Percentiles rank a stretch among this genome's conserved stretches.
Evolutionary conservation across 2,329 filamentous ascomycete genomes (phyloP).

Genomic region (Pseudonectria foliicola): DNA sequence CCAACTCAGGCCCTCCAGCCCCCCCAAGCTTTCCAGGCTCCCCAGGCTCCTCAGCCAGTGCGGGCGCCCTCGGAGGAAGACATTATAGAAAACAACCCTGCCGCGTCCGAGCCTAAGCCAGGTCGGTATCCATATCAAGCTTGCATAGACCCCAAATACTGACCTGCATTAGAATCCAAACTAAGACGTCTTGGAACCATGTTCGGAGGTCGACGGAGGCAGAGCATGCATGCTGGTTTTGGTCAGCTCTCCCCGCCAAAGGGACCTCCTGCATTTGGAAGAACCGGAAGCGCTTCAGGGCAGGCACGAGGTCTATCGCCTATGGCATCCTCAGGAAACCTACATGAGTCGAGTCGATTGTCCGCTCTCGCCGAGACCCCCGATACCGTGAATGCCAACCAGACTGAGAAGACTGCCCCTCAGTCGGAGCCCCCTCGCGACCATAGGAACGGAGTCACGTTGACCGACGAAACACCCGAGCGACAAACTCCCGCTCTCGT

Average conservation of each 20-base stretch:
- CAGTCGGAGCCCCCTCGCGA: slow-evolving; percentile 30
- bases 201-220: slow-evolving; percentile 53
- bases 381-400: slow-evolving; percentile 27
- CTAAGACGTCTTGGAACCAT: slow-evolving; percentile 62
- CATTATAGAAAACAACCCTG: slow-evolving; percentile 37
- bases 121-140: slow-evolving; percentile 13
- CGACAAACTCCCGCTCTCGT: slow-evolving; percentile 23
- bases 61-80: slow-evolving; percentile 20
- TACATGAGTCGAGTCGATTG: slow-evolving; percentile 47
- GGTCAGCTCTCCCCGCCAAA: slow-evolving; percentile 50
- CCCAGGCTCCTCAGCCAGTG: not conserved
- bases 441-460: slow-evolving; percentile 38
- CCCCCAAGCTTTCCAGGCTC: slow-evolving; percentile 8
- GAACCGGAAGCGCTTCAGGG: slow-evolving; percentile 55
- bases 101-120: slow-evolving; percentile 30
- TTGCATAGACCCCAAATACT: slow-evolving; percentile 8
- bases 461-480: slow-evolving; percentile 24
- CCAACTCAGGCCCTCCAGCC: slow-evolving; percentile 4
- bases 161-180: slow-evolving; percentile 40
- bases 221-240: slow-evolving; percentile 59
- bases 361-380: slow-evolving; percentile 53
- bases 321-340: slow-evolving; percentile 51
- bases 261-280: slow-evolving; percentile 48
- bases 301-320: slow-evolving; percentile 44
- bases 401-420: slow-evolving; percentile 19